Base-by-base conservation (phyloP, 2,329 filamentous ascomycete genomes). In the Aureobasidium sp. region DNA sequence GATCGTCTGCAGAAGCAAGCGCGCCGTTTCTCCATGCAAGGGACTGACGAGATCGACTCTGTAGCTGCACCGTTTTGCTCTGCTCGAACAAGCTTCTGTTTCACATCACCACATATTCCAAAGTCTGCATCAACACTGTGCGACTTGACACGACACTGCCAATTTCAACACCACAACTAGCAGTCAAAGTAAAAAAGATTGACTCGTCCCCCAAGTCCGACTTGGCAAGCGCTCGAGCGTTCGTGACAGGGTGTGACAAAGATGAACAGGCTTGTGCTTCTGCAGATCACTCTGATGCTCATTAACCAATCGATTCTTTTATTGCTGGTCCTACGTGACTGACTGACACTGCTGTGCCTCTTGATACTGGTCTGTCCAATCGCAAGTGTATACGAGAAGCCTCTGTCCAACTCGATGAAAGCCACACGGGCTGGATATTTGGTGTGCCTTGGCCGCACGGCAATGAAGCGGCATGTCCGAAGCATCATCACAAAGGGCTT, bases 11-110 rank as follows among this genome's bases (percentile, higher is more conserved):
- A 58, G 54, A 14, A 3, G 13, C 42, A 39, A 48, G 54, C 54
- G 41, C 42, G 45, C 32, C 42, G 42, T 16, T 58, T 39, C 42
- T 47, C 54, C 41, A 58, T 58, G 54, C 42, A 47, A 48, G 53
- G 53, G 53, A 57, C 53, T 58, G 29, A n/a, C 54, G 8, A 39
- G 41, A 58, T 58, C 42, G 41, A 39, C 53, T 39, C 54, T 44
- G 54, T 48, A 48, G 21, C 54, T 47, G 41, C 41, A 48, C 54
- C 54, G 54, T 48, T 48, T 54, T 41, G 37, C 36, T 8, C 9
- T 30, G 25, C 50, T 42, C 50, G 42, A 32, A 58, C 42, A 25
- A 47, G 42, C 54, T 42, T 48, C 54, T 58, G 54, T 58, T 58
- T 58, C 54, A 58, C 37, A 42, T 29, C 9, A 21, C 21, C 51